Evolutionary conservation across 2,329 filamentous ascomycete genomes (phyloP), one percentile per base, ranked within the genome.

Genomic region (Aspergillus clavatus): DNA sequence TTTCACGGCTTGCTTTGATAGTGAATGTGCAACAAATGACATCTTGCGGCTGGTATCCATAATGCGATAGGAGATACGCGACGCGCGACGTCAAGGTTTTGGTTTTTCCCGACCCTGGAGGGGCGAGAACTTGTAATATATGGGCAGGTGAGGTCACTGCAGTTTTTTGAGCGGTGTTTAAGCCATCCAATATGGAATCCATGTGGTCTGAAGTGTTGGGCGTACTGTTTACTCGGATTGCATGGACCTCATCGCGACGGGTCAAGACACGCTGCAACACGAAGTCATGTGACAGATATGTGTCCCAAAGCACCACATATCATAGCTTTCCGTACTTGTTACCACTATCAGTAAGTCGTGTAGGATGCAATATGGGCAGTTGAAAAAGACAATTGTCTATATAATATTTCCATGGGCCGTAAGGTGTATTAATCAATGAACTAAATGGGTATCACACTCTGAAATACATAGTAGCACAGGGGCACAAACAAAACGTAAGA

Each of bases 21-120:
- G 93, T 98, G 63, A 98, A 98, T 0, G 91, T 97, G 50, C 91
- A 93, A 48, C 96, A 91, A 48, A 98, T 83, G 58, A 97, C 83
- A 70, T 96, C 89, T 71, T 86, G 82, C 59, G 91, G 91, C 45
- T 81, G 79, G 56, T 88, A 80, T 33, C 83, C 81, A 56, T 81
- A 72, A 57, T 86, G 76, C 40, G 84, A 80, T 43, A 96, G 79
- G 23, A 96, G 81, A 76, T 91, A 94, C 57, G 90, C 90, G 46
- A 96, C 89, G 51, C 93, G 86, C 36, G 90, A 88, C 0, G 90
- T 95, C 43, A 98, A 76, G 0, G 93, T 97, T 67, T 96, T 94
- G 11, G 91, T 98, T 70, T 98, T 97, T 16, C 93, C 91, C 50
- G 81, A 84, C 26, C 82, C 82, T 19, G 82, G 81, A 41, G 80